Percentiles rank a stretch among this genome's conserved stretches.
Conservation (phyloP, 257 asterid species). For the Solanum corneliomulleri region DNA sequence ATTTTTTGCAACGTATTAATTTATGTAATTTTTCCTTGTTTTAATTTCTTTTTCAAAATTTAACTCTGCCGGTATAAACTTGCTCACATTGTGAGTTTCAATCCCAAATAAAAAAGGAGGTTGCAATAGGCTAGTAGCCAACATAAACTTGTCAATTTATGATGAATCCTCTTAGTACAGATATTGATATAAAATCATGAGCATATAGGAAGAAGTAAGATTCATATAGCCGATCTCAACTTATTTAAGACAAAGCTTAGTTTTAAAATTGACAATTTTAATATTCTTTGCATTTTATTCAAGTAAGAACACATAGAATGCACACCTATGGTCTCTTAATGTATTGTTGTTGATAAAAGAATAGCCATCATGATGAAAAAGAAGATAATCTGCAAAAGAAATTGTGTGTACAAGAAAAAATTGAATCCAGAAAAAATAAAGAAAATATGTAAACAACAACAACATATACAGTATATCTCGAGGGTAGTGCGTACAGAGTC, state of each 20-base stretch:
- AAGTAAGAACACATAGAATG: not conserved
- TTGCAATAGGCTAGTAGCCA: not conserved
- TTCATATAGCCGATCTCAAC: not conserved
- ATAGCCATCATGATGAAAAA: conserved; percentile 45
- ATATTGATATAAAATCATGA: too few species aligned
- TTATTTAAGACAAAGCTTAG: accelerated
- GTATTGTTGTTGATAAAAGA: not conserved
- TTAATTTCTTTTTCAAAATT: too few species aligned
- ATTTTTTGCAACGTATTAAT: too few species aligned
- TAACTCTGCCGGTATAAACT: not conserved
- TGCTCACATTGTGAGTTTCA: not conserved
- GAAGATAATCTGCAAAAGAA: conserved; percentile 46
- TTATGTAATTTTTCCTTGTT: too few species aligned
- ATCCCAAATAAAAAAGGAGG: not conserved
- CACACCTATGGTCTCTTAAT: not conserved
- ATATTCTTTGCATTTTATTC: not conserved
- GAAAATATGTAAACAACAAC: not conserved
- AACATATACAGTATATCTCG: too few species aligned
- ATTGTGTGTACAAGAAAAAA: not conserved
- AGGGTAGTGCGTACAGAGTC: too few species aligned
- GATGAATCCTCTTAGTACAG: not conserved
- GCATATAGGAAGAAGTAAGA: not conserved
- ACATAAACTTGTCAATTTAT: not conserved
- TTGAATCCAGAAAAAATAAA: not conserved
- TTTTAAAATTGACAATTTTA: not conserved